Conservation (phyloP, 108 stramenopile species). For the Cyclotella distinguenda region DNA sequence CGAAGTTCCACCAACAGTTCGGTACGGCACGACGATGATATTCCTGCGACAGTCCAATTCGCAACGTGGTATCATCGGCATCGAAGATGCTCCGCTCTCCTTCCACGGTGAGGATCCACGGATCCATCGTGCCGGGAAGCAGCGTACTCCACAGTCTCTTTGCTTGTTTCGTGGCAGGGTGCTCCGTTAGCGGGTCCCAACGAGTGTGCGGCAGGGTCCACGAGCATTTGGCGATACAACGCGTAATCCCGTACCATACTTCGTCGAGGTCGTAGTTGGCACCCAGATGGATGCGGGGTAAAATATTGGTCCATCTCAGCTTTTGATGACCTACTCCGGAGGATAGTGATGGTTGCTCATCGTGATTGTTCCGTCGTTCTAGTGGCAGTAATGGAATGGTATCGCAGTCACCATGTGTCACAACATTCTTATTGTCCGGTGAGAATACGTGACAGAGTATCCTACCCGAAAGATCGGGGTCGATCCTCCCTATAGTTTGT, state of each 20-base stretch:
- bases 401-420: not conserved
- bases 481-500: conserved; percentile 15
- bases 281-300: conserved; percentile 29
- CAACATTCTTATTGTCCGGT: not conserved
- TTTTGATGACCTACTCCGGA: not conserved
- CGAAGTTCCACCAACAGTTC: conserved; percentile 24
- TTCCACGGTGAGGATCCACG: conserved; percentile 26
- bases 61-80: conserved; percentile 11
- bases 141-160: not conserved
- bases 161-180: not conserved
- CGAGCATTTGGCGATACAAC: conserved; percentile 35
- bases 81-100: conserved; percentile 37
- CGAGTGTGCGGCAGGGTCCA: conserved; percentile 11
- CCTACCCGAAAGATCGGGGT: conserved; percentile 41
- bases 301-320: not conserved
- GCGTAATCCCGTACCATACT: conserved; percentile 47
- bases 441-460: conserved; percentile 37
- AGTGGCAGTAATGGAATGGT: not conserved
- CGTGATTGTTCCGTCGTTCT: conserved; percentile 2
- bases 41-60: conserved; percentile 10
- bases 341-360: conserved; percentile 4
- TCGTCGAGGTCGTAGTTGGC: conserved; percentile 42
- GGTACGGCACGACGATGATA: not conserved
- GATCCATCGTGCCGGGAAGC: not conserved
- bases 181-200: not conserved